A percentile compares a stretch with the other conserved stretches of the same genome.
Evolutionary conservation across 495 filamentous ascomycete genomes (phyloP).

Genomic region (Podospora australis): DNA sequence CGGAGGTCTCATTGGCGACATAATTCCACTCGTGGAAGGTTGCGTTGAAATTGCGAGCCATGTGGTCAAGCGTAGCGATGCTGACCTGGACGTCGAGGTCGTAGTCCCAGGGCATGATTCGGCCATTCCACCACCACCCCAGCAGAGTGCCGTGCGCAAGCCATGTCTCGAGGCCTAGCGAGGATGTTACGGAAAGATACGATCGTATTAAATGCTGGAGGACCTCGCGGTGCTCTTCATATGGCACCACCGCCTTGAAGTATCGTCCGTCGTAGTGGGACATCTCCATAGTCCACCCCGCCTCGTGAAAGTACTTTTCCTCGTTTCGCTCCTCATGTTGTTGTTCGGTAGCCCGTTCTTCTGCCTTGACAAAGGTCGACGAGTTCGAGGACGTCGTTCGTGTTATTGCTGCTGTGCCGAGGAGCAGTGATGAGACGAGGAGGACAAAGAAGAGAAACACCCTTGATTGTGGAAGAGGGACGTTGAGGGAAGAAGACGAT

Average conservation of each 20-base stretch:
- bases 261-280: constrained; percentile 70
- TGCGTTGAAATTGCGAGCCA: constrained; percentile 59
- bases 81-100: constrained; percentile 82
- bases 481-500: background rate
- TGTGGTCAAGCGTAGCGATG: constrained; percentile 51
- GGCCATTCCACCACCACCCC: constrained; percentile 89
- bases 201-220: constrained; percentile 64
- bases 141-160: constrained; percentile 81
- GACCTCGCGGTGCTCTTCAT: constrained; percentile 56
- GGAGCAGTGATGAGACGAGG: background rate
- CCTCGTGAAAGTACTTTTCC: constrained; percentile 49
- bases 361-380: too few relatives aligned
- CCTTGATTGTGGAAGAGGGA: background rate
- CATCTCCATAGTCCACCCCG: constrained; percentile 49
- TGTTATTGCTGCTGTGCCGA: background rate
- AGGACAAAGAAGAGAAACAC: background rate
- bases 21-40: constrained; percentile 57
- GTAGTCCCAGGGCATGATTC: constrained; percentile 81
- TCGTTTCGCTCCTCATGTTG: too few relatives aligned
- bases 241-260: constrained; percentile 53
- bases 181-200: constrained; percentile 60
- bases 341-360: too few relatives aligned
- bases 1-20: background rate
- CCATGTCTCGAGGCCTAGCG: constrained; percentile 71
- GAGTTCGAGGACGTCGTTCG: background rate